phyloP scores from a whole-genome alignment of 192 early-diverging fungal genomes.

The Entomortierella parvispora region DNA sequence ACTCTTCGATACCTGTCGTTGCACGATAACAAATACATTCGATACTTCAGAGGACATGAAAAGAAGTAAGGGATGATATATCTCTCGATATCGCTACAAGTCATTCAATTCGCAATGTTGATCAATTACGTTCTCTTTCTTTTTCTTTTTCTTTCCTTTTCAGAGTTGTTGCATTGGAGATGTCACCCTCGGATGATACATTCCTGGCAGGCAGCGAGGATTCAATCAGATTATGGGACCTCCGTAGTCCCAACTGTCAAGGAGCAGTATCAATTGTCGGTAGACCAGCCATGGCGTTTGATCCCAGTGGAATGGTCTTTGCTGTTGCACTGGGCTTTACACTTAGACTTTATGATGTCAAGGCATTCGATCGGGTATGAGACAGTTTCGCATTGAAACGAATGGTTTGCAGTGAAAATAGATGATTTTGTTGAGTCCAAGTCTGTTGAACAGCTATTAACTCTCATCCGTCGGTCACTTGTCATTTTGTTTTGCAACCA shows the following conservation, averaged over 20 bases:
- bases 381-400: too few species aligned
- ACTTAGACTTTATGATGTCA: constrained; percentile 79
- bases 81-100: too few species aligned
- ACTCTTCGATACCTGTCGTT: constrained; percentile 92
- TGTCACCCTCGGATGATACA: constrained; percentile 83
- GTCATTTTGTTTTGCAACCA: constrained; percentile 11
- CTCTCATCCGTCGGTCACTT: not conserved
- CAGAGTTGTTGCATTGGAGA: constrained; percentile 82
- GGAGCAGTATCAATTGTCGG: constrained; percentile 51
- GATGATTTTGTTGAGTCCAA: too few species aligned
- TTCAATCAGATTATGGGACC: constrained; percentile 88
- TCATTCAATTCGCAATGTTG: too few species aligned
- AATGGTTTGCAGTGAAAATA: too few species aligned
- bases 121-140: not conserved
- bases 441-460: too few species aligned
- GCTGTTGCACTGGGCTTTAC: constrained; percentile 59
- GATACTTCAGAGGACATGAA: constrained; percentile 92
- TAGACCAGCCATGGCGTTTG: constrained; percentile 73
- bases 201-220: constrained; percentile 89
- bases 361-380: constrained; percentile 62
- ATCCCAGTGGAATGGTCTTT: constrained; percentile 84
- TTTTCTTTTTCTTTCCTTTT: not conserved
- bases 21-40: constrained; percentile 94
- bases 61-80: constrained; percentile 56
- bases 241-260: constrained; percentile 69